Conservation (phyloP, 352 stramenopile genomes). For the Pythium plurisporium region DNA sequence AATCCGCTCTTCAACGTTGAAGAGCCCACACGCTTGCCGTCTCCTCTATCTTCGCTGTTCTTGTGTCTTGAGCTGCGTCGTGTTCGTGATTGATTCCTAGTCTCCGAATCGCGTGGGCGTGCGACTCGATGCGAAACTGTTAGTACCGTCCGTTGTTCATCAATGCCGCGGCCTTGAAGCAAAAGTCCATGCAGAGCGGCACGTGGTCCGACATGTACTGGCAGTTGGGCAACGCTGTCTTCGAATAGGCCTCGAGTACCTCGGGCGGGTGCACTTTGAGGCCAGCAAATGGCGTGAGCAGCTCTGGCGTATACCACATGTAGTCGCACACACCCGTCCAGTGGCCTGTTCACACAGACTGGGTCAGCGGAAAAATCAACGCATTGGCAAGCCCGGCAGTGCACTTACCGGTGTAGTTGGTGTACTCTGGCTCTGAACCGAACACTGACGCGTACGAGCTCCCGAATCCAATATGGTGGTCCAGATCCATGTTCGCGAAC, state of each 20-base stretch:
- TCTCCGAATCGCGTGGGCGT: neutral
- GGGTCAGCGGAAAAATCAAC: too few species aligned
- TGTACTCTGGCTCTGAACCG: constrained; percentile 95
- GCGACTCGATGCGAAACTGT: too few species aligned
- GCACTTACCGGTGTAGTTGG: constrained; percentile 93
- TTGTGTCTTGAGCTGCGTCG: neutral
- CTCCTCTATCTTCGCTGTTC: constrained; percentile 10
- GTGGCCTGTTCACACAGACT: too few species aligned
- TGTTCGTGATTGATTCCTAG: neutral
- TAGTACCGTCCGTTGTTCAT: constrained; percentile 31
- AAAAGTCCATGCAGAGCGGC: constrained; percentile 88
- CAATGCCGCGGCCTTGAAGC: constrained; percentile 56
- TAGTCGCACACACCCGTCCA: constrained; percentile 98
- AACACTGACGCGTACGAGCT: constrained; percentile 95
- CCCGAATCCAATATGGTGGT: constrained; percentile 91
- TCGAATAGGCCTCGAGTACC: constrained; percentile 83
- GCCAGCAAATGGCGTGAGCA: constrained; percentile 91
- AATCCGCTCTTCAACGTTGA: constrained; percentile 24
- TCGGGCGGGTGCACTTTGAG: constrained; percentile 91
- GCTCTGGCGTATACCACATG: constrained; percentile 95
- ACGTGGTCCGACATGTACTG: constrained; percentile 97
- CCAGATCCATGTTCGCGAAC: constrained; percentile 74
- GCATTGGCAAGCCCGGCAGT: too few species aligned
- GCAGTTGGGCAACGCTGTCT: constrained; percentile 93
- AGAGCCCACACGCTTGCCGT: neutral